Base-by-base conservation (phyloP, 2,329 filamentous ascomycete genomes). In the Stemphylium lycopersici region DNA sequence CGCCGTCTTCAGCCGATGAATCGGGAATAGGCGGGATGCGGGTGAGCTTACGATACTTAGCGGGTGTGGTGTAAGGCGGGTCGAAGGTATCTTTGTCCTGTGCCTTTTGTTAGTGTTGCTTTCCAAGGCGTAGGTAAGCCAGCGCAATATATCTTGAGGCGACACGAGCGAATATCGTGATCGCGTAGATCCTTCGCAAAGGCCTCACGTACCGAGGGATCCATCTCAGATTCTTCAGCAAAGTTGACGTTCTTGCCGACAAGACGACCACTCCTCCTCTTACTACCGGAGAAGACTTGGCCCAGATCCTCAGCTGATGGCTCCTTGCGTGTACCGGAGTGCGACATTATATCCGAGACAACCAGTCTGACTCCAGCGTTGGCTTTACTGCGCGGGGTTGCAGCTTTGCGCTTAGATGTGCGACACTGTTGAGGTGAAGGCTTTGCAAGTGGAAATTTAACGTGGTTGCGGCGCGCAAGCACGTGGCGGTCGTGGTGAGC, bases 401-500 rank as follows among this genome's bases (percentile, higher is more conserved):
- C 24, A 2, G 1, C 3, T 15, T 52, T 47, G 37, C 11, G 36
- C 15, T 42, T 43, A n/a, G 32, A 18, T 8, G 16, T 48, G 15
- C 26, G 49, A 13, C 7, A 12, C 48, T 18, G 41, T 42, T 26
- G 32, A 4, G 29, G 20, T 39, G 18, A 45, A 18, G 51, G 29
- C 29, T 48, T 48, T 1, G 42, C 11, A 4, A 48, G 42, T 10
- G 52, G 31, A 15, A 45, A 26, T 24, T 18, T 33, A 10, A 56
- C 37, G 13, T 51, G 24, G 11, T 57, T 18, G 47, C 57, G 63
- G 15, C 64, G 64, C 11, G 37, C 51, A 24, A 67, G 66, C 8
- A 58, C 47, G 33, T 66, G 58, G 8, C 42, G 46, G 37, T 67
- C 65, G 12, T 50, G 46, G 56, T 66, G 65, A 58, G 33, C 39